A percentile compares a stretch with the other conserved stretches of the same genome.
Conservation (phyloP, 331 rosid species). For the Dryas integrifolia region DNA sequence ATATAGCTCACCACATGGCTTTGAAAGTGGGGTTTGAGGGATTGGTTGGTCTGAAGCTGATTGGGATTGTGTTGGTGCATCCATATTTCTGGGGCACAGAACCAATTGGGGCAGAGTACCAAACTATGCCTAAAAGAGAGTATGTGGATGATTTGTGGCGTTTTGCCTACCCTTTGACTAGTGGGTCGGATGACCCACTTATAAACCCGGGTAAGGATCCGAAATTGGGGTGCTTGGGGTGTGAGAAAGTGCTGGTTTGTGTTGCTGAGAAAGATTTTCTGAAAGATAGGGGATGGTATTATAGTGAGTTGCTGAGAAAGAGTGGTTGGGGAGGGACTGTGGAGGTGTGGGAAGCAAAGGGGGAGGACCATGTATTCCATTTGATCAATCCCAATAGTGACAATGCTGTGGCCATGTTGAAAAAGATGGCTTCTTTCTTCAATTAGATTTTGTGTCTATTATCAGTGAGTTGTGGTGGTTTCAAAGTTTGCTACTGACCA, state of each 20-base stretch:
- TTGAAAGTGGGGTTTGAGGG: background rate
- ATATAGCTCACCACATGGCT: slow-evolving; percentile 26
- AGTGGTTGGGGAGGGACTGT: slow-evolving; percentile 32
- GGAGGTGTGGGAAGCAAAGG: slow-evolving; percentile 22
- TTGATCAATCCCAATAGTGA: slow-evolving; percentile 3
- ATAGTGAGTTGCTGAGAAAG: slow-evolving; percentile 25
- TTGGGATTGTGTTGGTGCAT: slow-evolving; percentile 28
- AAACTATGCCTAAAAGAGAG: background rate
- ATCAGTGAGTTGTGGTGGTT: too few species aligned
- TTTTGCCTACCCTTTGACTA: background rate
- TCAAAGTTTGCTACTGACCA: too few species aligned
- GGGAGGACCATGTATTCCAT: slow-evolving; percentile 11
- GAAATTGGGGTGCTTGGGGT: slow-evolving; percentile 21
- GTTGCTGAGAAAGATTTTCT: slow-evolving; percentile 33
- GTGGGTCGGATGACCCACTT: slow-evolving; percentile 15
- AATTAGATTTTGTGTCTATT: background rate
- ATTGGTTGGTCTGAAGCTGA: slow-evolving; percentile 6
- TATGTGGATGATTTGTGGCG: background rate
- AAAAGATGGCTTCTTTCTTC: background rate
- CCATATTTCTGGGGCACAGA: slow-evolving; percentile 21
- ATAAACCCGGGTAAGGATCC: slow-evolving; percentile 22
- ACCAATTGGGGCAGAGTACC: slow-evolving; percentile 2
- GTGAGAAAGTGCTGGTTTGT: slow-evolving; percentile 36
- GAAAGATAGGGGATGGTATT: slow-evolving; percentile 28
- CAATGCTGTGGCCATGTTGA: background rate